Base-by-base conservation (phyloP, 306 rosid genomes). In the Lathyrus aphaca region DNA sequence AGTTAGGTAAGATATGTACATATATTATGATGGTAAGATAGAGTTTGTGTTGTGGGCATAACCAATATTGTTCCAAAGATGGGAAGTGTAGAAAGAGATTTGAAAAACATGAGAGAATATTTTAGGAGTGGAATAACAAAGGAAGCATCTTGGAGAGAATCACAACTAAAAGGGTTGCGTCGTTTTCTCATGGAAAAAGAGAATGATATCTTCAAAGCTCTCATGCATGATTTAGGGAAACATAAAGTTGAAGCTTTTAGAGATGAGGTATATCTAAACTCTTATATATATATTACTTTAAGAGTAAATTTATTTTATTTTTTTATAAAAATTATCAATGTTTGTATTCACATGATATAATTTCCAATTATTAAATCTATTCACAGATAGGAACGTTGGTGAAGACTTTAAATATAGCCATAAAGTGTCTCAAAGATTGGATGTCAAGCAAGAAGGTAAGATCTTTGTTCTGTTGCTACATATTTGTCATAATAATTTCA, bases 211-310 rank as follows among this genome's bases (percentile, higher is more conserved):
- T 77, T 77, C 73, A 57, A 17, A 4, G 95, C 85, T 21, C 88
- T 90, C 64, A 67, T 73, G 73, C 86, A 82, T 21, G 96, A 90
- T 57, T 48, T 90, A 46, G 95, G 95, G 17, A 90, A 90, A 67
- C 96, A 86, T 65, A 82, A 64, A 18, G 45, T 67, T 51, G 96
- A 90, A 80, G 86, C 95, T 68, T 90, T 74, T 7, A 86, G 96
- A 81, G 96, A 90, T n/a, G 96, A 90, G 96, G 96, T 86, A 19
- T 54, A 4, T 18, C 56, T 50, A 17, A 50, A 23, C 25, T 23
- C 25, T 23, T 23, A 23, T 3, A 23, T 23, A 23, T 23, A 23
- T n/a, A n/a, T n/a, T n/a, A n/a, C n/a, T n/a, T n/a, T n/a, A n/a
- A n/a, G n/a, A n/a, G n/a, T n/a, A n/a, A n/a, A n/a, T n/a, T n/a